phyloP scores from a whole-genome alignment of 2,329 filamentous ascomycete species.

The Aspergillus oerlinghausenensis region DNA sequence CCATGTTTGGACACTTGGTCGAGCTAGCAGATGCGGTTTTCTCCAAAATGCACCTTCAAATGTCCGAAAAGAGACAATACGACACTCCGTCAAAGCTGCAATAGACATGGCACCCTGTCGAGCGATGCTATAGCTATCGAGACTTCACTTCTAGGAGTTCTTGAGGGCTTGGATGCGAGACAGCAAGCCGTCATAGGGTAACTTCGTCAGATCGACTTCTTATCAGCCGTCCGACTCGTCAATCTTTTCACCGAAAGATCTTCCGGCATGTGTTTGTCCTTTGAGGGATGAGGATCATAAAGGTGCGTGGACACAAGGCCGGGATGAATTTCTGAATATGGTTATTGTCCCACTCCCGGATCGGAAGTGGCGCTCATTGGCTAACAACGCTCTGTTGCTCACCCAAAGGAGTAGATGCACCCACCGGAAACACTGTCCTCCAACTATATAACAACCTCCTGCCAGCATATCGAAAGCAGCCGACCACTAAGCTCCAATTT shows the following conservation, averaged over 20 bases:
- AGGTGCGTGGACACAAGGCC: background rate
- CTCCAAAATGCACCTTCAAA: background rate
- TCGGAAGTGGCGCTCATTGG: background rate
- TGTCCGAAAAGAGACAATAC: background rate
- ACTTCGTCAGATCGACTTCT: no score
- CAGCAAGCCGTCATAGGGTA: no score
- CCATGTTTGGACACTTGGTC: background rate
- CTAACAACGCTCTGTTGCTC: background rate
- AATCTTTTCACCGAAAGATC: no score
- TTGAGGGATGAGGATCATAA: background rate
- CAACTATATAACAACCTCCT: background rate
- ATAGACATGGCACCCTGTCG: background rate
- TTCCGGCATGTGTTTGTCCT: no score
- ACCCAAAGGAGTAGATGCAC: background rate
- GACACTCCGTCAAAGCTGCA: background rate
- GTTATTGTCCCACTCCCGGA: background rate
- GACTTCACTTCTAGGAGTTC: background rate
- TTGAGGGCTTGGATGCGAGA: no score
- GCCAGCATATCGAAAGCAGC: background rate
- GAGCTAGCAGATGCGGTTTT: background rate
- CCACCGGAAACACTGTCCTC: background rate
- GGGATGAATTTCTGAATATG: background rate
- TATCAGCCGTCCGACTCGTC: no score
- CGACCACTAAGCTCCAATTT: background rate
- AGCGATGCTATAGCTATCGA: background rate